These are phyloP conservation scores for Hypoxylon fragiforme DNA, from an alignment of 495 filamentous ascomycete genomes.

Conservation along the genomic window DNA sequence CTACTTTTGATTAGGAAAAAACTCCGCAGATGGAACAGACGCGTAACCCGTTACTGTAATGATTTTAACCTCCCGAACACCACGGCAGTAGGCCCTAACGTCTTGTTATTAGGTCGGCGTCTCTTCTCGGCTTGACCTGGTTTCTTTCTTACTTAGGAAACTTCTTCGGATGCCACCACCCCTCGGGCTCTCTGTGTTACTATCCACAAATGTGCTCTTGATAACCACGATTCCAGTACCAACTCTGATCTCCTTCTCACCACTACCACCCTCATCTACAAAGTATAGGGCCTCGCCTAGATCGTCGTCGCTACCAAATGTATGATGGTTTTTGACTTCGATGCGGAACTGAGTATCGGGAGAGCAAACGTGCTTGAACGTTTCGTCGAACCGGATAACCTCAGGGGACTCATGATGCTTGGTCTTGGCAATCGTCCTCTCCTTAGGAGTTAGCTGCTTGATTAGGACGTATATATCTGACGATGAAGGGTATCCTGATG, in stretches of 20 bases:
- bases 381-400: slow-evolving; percentile 71
- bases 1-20: slow-evolving; percentile 23
- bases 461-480: slow-evolving; percentile 83
- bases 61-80: slow-evolving; percentile 12
- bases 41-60: slow-evolving; percentile 9
- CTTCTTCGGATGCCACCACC: slow-evolving; percentile 51
- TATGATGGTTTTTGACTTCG: slow-evolving; percentile 78
- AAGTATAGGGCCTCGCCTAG: slow-evolving; percentile 88
- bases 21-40: slow-evolving; percentile 7
- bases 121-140: slow-evolving; percentile 42
- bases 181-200: slow-evolving; percentile 37
- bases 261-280: slow-evolving; percentile 78
- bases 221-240: slow-evolving; percentile 69
- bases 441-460: slow-evolving; percentile 64
- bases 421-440: slow-evolving; percentile 83
- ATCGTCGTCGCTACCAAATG: slow-evolving; percentile 76
- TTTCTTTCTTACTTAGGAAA: slow-evolving; percentile 51
- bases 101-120: slow-evolving; percentile 34
- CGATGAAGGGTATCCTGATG: slow-evolving; percentile 72
- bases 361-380: slow-evolving; percentile 73
- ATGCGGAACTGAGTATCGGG: slow-evolving; percentile 87
- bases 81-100: not conserved
- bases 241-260: slow-evolving; percentile 72
- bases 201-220: slow-evolving; percentile 61
- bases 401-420: slow-evolving; percentile 72